These are phyloP conservation scores for Euphorbia tirucalli DNA, from an alignment of 345 rosid genomes.

Conservation along the genomic window DNA sequence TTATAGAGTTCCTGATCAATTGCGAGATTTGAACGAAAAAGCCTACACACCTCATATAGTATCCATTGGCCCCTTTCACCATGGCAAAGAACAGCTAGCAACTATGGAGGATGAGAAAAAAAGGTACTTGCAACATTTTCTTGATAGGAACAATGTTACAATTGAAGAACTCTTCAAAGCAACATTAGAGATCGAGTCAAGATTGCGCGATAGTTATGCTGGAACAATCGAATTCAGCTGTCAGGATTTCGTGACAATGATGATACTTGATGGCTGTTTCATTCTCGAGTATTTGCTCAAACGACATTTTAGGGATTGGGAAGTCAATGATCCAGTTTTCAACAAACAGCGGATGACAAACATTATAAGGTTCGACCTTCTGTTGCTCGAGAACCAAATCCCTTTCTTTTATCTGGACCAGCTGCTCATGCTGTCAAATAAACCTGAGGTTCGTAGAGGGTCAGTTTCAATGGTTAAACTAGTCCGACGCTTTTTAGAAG, in stretches of 20 bases:
- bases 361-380: neutral
- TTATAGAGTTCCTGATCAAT: neutral
- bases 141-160: neutral
- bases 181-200: neutral
- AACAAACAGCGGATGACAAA: neutral
- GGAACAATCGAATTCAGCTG: neutral
- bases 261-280: neutral
- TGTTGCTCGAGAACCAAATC: constrained; percentile 3
- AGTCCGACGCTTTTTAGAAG: neutral
- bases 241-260: neutral
- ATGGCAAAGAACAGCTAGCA: neutral
- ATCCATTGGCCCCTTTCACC: neutral
- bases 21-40: neutral
- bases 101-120: neutral
- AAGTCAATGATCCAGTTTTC: neutral
- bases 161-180: neutral
- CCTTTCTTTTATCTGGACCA: neutral
- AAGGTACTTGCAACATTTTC: neutral
- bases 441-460: neutral
- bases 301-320: no score
- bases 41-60: neutral
- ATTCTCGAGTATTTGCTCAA: neutral
- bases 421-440: neutral
- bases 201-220: neutral
- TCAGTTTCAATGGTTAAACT: neutral